Conservation (phyloP, 2,329 filamentous ascomycete species). For the Phaeomoniella chlamydospora region DNA sequence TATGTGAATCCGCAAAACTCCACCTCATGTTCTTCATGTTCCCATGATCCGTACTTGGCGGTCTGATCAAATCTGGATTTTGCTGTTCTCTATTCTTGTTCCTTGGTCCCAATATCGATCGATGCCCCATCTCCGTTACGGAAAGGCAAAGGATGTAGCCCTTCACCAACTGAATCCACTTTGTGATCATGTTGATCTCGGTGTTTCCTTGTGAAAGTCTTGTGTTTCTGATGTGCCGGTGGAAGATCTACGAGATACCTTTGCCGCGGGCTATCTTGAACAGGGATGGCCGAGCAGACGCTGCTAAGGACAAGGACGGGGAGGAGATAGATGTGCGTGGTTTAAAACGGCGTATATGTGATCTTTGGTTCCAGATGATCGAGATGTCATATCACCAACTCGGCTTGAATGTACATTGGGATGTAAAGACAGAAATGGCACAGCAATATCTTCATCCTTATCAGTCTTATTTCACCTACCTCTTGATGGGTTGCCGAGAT, state of each 20-base stretch:
- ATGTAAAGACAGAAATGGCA: no score
- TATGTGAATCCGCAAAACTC: constrained; percentile 52
- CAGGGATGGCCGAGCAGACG: background rate
- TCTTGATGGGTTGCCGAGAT: no score
- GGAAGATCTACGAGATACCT: constrained; percentile 7
- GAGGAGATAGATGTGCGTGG: no score
- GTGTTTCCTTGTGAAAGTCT: constrained; percentile 40
- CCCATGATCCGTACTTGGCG: constrained; percentile 59
- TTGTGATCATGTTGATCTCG: constrained; percentile 49
- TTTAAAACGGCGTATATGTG: no score
- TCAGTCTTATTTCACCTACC: no score
- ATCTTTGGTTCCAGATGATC: no score
- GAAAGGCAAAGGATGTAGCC: constrained; percentile 51
- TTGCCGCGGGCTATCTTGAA: background rate
- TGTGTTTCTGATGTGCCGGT: constrained; percentile 1
- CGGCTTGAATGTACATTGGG: no score
- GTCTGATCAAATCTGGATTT: constrained; percentile 57
- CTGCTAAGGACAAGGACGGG: no score
- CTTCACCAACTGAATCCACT: constrained; percentile 44
- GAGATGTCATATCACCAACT: no score
- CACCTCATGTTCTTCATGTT: constrained; percentile 58
- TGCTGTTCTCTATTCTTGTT: constrained; percentile 54
- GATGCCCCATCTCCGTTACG: constrained; percentile 50
- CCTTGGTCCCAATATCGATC: constrained; percentile 54
- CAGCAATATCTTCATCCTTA: no score